Evolutionary conservation across 225 moss, liverwort and hornwort species (phyloP).

Genomic region (Straminergon stramineum): DNA sequence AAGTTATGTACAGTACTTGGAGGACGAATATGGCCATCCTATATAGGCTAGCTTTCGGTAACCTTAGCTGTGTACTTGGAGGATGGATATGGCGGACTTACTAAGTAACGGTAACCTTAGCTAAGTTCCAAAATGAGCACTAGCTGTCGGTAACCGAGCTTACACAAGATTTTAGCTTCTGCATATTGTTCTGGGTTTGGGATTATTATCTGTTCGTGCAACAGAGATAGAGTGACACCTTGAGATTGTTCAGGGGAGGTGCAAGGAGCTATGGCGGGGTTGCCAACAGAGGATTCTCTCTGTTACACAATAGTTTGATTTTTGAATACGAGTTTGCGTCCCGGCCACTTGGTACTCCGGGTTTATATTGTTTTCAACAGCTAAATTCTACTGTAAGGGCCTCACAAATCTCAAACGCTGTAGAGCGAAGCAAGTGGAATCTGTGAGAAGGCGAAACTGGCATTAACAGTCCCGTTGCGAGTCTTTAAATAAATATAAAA

Average conservation of each 20-base stretch:
- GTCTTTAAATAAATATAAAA: neutral
- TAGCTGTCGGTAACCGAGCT: neutral
- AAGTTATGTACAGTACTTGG: neutral
- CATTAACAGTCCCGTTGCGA: neutral
- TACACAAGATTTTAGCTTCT: neutral
- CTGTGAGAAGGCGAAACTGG: neutral
- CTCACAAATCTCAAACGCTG: neutral
- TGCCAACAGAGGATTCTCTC: neutral
- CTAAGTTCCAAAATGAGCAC: neutral
- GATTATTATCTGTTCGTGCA: neutral
- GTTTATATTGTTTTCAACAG: neutral
- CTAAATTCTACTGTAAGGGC: neutral
- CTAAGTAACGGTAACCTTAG: neutral
- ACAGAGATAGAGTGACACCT: neutral
- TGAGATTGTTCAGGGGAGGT: neutral
- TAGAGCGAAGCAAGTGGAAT: too few species aligned
- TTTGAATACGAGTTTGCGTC: neutral
- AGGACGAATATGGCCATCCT: neutral
- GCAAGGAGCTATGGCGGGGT: neutral
- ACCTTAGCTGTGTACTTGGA: neutral
- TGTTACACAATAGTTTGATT: too few species aligned
- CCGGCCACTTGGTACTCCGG: neutral
- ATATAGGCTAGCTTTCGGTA: neutral
- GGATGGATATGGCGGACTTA: neutral
- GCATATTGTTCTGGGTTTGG: neutral